Evolutionary conservation across 805 yeast genomes (phyloP).

Genomic region (Blastobotrys americana): DNA sequence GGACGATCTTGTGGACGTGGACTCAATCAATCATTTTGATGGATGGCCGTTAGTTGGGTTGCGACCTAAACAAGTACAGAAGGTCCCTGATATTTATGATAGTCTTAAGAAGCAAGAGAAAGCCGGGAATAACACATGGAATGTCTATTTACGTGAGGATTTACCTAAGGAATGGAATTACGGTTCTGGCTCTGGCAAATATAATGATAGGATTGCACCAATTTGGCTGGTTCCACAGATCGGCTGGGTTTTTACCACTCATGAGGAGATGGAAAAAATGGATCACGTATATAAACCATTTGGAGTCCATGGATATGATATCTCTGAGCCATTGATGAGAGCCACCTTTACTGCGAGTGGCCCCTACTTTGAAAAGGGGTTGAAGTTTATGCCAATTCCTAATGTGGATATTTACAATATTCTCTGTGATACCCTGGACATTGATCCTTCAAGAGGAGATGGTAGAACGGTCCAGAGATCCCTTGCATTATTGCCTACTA

Average conservation of each 20-base stretch:
- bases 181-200: slow-evolving; percentile 38
- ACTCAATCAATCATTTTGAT: slow-evolving; percentile 52
- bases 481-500: slow-evolving; percentile 19
- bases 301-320: slow-evolving; percentile 84
- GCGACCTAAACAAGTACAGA: slow-evolving; percentile 42
- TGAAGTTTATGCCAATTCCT: slow-evolving; percentile 49
- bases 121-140: slow-evolving; percentile 29
- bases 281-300: slow-evolving; percentile 47
- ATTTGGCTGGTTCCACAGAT: slow-evolving; percentile 78
- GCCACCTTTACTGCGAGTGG: slow-evolving; percentile 76
- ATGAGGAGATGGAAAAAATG: slow-evolving; percentile 45
- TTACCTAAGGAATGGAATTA: slow-evolving; percentile 49
- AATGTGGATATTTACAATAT: slow-evolving; percentile 71
- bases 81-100: slow-evolving; percentile 40
- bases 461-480: slow-evolving; percentile 34
- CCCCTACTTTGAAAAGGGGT: slow-evolving; percentile 52
- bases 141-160: slow-evolving; percentile 48
- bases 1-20: slow-evolving; percentile 59
- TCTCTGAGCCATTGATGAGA: slow-evolving; percentile 70
- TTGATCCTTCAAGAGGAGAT: slow-evolving; percentile 51
- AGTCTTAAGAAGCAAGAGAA: slow-evolving; percentile 16
- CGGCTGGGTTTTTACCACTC: slow-evolving; percentile 69
- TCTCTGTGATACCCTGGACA: slow-evolving; percentile 54
- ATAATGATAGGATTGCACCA: slow-evolving; percentile 66
- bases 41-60: slow-evolving; percentile 87